Percentiles rank a stretch among this genome's conserved stretches.
These are phyloP conservation scores for Serendipita sp. DNA, from an alignment of 768 basidiomycete species.

Conservation along the genomic window DNA sequence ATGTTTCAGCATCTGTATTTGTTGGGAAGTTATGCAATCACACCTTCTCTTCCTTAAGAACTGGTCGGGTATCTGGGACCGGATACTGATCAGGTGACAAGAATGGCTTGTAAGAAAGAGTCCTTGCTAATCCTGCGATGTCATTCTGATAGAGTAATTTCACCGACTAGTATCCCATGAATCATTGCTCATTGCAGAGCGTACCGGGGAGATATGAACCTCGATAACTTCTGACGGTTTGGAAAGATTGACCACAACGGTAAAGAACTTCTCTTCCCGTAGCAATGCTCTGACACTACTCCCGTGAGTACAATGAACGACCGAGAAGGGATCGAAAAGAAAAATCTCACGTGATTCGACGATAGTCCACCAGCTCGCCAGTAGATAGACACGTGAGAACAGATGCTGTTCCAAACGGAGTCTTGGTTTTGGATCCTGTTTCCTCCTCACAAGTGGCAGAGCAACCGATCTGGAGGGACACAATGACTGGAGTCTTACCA, in stretches of 20 bases:
- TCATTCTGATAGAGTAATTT: conserved; percentile 37
- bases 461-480: conserved; percentile 44
- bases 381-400: conserved; percentile 68
- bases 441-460: conserved; percentile 20
- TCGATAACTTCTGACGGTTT: conserved; percentile 60
- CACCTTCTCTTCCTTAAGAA: conserved; percentile 34
- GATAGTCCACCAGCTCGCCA: conserved; percentile 57
- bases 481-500: conserved; percentile 38
- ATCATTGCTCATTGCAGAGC: conserved; percentile 7
- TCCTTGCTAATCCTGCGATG: conserved; percentile 47
- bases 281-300: conserved; percentile 51
- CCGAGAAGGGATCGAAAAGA: too few relatives aligned
- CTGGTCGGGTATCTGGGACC: conserved; percentile 54
- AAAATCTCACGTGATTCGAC: conserved; percentile 50
- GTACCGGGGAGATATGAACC: conserved; percentile 48
- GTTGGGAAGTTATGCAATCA: too few relatives aligned
- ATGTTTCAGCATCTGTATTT: too few relatives aligned
- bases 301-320: neutral
- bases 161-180: conserved; percentile 9
- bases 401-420: conserved; percentile 41
- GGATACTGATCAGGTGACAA: conserved; percentile 44
- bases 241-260: conserved; percentile 39
- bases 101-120: conserved; percentile 39
- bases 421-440: conserved; percentile 14
- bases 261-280: conserved; percentile 39